Evolutionary conservation across 2,329 filamentous ascomycete genomes (phyloP), one percentile per base, ranked within the genome.

Genomic region (Aspergillus piperis): DNA sequence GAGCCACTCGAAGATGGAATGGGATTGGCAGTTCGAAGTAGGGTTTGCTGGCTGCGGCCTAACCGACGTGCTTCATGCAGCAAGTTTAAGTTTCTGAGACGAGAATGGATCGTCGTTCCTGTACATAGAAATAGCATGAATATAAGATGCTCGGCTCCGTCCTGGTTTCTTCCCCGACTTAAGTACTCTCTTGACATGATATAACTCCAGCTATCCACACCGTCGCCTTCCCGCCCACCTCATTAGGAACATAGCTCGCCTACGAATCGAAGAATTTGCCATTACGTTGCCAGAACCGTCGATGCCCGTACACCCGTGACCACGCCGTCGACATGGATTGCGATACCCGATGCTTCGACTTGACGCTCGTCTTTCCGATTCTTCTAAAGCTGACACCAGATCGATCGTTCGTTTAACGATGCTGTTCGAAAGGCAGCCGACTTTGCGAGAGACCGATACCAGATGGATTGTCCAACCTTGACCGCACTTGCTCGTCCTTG

Each of bases 1-100:
- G 57, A 44, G 42, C 30, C 25, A 23, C 39, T 39, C 17, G 38
- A 42, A 49, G 42, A 48, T 41, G 38, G 47, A 41, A 49, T 52
- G 23, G 58, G 58, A 49, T 56, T 42, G 32, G 52, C 36, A 32
- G 42, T 39, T 48, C 13, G 30, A 39, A 23, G 42, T 59, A 54
- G 51, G 57, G 57, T 51, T 59, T 47, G 54, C 21, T 21, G 47
- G 42, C 39, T 55, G 53, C 53, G 53, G 53, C 54, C 58, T 60
- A 53, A 55, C 39, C 52, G 44, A 44, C 58, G 51, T 55, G 47
- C 53, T n/a, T 36, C 32, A 36, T 32, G 47, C 47, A 50, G 47
- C 25, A 19, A 32, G 47, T 27, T 50, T 50, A 50, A 50, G 38
- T 55, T 55, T 44, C 39, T 44, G 10, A 41, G 42, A 30, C 41